Evolutionary conservation across 768 basidiomycete genomes (phyloP), one percentile per base, ranked within the genome.

Genomic region (Suillus brevipes): DNA sequence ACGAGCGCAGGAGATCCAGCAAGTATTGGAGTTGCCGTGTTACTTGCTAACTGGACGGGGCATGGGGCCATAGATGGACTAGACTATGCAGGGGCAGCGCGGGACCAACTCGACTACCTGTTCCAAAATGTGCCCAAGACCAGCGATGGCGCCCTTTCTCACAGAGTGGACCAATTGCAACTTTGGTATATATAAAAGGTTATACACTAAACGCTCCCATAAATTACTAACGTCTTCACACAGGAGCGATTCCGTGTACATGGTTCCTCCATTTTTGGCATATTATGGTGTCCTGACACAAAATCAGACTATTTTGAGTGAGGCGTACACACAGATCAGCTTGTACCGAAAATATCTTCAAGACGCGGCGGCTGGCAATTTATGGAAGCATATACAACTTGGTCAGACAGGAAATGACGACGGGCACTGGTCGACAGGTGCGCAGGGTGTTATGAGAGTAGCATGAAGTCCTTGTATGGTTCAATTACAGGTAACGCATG

Each of bases 181-280:
- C 81, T 92, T 13, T 94, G 91, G 90, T 89, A 65, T 60, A 82
- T 71, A 49, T 3, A 50, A 50, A 49, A 25, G 8, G 67, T 50
- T 16, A 14, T 38, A 6, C 4, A 36, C 20, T 34, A 16, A 14
- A 20, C 23, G 37, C 55, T 6, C 63, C 63, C 60, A 1, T 60
- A 31, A 16, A 36, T n/a, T 8, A 23, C 34, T 58, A 49, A 63
- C 10, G 3, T 43, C 25, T 6, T 60, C 60, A 0, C 16, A 10
- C 13, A 92, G 91, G 91, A 85, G 85, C 61, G 92, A 94, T 73
- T 94, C 83, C 61, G 83, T 91, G 14, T 94, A 89, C 73, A 94
- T 94, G 93, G 89, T 89, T 0, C 93, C 93, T 1, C 91, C 92
- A 0, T 96, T 94, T 74, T 77, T 95, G 12, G 92, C 94, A 0